Conservation (phyloP, 352 stramenopile genomes). For the Pythium brassicae region DNA sequence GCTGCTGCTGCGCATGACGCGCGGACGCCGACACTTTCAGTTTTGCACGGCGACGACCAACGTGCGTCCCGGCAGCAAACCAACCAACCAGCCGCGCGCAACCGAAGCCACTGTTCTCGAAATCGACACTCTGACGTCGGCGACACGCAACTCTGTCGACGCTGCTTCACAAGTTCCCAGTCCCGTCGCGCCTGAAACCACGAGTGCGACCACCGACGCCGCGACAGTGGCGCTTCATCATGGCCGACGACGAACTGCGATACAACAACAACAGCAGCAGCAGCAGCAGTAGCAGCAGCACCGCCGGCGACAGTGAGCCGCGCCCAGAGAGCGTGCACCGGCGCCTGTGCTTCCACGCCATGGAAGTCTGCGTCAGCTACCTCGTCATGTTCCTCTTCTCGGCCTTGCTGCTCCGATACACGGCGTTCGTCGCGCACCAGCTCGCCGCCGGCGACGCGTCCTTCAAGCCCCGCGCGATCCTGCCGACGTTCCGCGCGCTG, state of each 20-base stretch:
- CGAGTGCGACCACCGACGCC: too few relatives aligned
- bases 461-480: constrained; percentile 50
- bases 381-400: constrained; percentile 55
- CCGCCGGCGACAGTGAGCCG: background rate
- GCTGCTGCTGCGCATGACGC: too few relatives aligned
- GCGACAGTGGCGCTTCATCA: background rate
- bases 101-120: too few relatives aligned
- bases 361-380: constrained; percentile 49
- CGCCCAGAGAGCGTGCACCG: background rate
- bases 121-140: too few relatives aligned
- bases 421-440: constrained; percentile 32
- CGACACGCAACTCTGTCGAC: too few relatives aligned
- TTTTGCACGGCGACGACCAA: too few relatives aligned
- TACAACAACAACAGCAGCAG: background rate
- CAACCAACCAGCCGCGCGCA: too few relatives aligned
- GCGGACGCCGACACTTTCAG: too few relatives aligned
- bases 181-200: too few relatives aligned
- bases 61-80: too few relatives aligned
- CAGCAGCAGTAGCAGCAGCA: background rate
- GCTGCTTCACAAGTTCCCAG: too few relatives aligned
- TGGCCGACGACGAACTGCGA: background rate
- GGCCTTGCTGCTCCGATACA: constrained; percentile 37
- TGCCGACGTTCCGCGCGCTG: constrained; percentile 58
- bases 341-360: constrained; percentile 28
- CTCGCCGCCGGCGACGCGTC: constrained; percentile 30